Percentiles rank a stretch among this genome's conserved stretches.
Evolutionary conservation across 768 basidiomycete species (phyloP).

Genomic region (Tylopilus intermedius): DNA sequence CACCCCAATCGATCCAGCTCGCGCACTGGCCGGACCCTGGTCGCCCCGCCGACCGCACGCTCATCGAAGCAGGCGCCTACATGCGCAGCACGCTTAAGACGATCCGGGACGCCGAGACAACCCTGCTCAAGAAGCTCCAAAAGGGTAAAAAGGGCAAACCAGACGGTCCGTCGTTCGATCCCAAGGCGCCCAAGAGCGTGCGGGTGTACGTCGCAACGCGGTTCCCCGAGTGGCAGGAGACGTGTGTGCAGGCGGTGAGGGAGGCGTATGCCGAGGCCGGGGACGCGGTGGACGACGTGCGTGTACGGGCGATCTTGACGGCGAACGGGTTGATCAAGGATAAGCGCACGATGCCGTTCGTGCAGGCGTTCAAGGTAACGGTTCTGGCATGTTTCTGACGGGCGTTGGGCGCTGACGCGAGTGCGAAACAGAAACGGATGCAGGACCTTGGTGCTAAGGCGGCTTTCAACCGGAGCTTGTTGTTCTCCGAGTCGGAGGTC

Average conservation of each 20-base stretch:
- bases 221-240: conserved; percentile 94
- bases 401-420: not conserved
- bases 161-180: conserved; percentile 60
- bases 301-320: conserved; percentile 62
- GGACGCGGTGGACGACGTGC: conserved; percentile 76
- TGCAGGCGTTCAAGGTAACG: conserved; percentile 86
- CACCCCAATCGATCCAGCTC: conserved; percentile 70
- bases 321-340: conserved; percentile 86
- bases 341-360: conserved; percentile 93
- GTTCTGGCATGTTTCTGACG: not conserved
- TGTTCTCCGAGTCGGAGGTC: conserved; percentile 78
- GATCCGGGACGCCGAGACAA: conserved; percentile 83
- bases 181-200: conserved; percentile 79
- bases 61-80: conserved; percentile 74
- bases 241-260: conserved; percentile 70
- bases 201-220: conserved; percentile 84
- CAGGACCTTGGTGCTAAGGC: conserved; percentile 64
- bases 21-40: conserved; percentile 78
- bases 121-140: conserved; percentile 70
- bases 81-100: conserved; percentile 89
- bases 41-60: conserved; percentile 52
- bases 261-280: conserved; percentile 55
- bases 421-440: conserved; percentile 65
- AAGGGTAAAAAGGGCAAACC: conserved; percentile 65
- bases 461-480: conserved; percentile 77